Base-by-base conservation (phyloP, 208 protist genomes). In the Leishmania lainsoni region DNA sequence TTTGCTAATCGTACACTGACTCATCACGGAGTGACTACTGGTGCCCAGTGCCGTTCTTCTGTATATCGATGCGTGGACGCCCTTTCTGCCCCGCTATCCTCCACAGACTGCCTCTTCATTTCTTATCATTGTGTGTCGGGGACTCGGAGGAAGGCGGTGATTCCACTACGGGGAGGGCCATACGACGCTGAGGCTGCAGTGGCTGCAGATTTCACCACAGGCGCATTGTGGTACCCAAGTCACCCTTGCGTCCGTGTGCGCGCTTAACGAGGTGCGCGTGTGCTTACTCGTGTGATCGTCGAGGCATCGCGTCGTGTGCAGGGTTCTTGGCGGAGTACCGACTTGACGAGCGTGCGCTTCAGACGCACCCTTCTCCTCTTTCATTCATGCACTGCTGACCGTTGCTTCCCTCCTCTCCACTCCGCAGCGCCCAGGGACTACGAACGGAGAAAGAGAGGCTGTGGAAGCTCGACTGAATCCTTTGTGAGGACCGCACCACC, bases 161-260 rank as follows among this genome's bases (percentile, higher is more conserved):
- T 1, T 29, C 22, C 68, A 32, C 22, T 42, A 72, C 68, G 42
- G 12, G 42, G 16, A 72, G 68, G 68, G 52, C n/a, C 68, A 10
- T 49, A 49, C 17, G 42, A 72, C 68, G 3, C 45, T 51, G 39
- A 51, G 68, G 26, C 12, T 2, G 42, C 22, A 9, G 68, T n/a
- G 68, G 68, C 39, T 48, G 35, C 22, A 32, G 17, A n/a, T 3
- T 49, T 72, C 68, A n/a, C 29, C 14, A 72, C 68, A 52, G 68
- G 42, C 45, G 42, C 35, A n/a, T 22, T 51, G 17, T 26, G 68
- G 8, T 26, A 39, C n/a, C 39, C 35, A 35, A 66, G 35, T 66
- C 59, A 66, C 59, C n/a, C n/a, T 66, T 35, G n/a, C n/a, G 10
- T 66, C n/a, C 65, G 32, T 70, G 65, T 70, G 65, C 12, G 61